Conservation (phyloP, 805 yeast genomes). For the Candida quercuum region DNA sequence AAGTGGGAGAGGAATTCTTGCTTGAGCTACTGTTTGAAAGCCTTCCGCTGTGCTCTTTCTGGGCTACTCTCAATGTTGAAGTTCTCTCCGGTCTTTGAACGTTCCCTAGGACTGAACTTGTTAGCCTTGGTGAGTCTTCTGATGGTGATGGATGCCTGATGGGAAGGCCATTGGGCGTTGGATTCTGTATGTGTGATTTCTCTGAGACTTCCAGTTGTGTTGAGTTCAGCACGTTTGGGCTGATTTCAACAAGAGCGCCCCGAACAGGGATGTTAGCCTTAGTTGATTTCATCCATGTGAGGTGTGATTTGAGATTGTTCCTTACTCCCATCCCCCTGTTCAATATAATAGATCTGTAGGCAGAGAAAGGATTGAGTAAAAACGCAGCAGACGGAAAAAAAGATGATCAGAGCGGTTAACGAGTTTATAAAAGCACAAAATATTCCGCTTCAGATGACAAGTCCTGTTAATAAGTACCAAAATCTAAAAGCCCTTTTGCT, state of each 20-base stretch:
- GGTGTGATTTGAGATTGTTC: constrained; percentile 24
- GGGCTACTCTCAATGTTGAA: constrained; percentile 15
- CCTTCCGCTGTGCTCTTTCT: constrained; percentile 14
- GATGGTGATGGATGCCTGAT: background rate
- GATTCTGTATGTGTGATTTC: background rate
- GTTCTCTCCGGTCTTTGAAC: constrained; percentile 10
- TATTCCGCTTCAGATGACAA: no score
- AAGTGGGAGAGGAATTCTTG: background rate
- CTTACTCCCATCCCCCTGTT: constrained; percentile 16
- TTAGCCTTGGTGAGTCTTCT: background rate
- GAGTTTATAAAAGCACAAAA: no score
- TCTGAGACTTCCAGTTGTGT: background rate
- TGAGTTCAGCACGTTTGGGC: constrained; percentile 1
- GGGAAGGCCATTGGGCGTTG: background rate
- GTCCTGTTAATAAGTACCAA: no score
- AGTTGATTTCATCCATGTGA: constrained; percentile 22
- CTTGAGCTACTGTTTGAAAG: constrained; percentile 6
- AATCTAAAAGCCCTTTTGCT: no score
- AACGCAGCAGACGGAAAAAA: background rate
- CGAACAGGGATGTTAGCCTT: constrained; percentile 19
- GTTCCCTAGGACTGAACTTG: constrained; percentile 2
- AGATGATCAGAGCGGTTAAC: no score
- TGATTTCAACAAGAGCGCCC: constrained; percentile 11
- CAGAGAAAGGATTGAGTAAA: no score
- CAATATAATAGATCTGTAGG: no score